A percentile compares a stretch with the other conserved stretches of the same genome.
Evolutionary conservation across 768 basidiomycete species (phyloP).

Genomic region (Mycena vitilis): DNA sequence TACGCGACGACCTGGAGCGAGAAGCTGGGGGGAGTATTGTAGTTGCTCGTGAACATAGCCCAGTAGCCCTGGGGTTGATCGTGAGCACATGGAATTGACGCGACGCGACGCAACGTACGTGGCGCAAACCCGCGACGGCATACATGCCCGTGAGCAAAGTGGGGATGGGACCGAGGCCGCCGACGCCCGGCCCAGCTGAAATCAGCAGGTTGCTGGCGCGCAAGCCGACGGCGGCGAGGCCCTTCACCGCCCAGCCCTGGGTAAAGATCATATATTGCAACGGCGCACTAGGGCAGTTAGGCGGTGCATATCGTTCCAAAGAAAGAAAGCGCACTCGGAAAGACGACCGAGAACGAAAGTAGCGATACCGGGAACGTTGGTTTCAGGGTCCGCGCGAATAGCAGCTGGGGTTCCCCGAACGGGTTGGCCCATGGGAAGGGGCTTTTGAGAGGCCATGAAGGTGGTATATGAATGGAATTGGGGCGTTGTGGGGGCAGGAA

Average conservation of each 20-base stretch:
- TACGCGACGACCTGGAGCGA: constrained; percentile 27
- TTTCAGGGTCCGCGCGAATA: background rate
- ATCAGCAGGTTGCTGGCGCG: constrained; percentile 29
- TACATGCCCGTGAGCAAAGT: constrained; percentile 35
- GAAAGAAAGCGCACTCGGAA: constrained; percentile 11
- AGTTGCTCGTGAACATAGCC: constrained; percentile 20
- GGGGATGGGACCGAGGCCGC: constrained; percentile 28
- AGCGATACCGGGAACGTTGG: constrained; percentile 4
- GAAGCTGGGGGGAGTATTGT: constrained; percentile 15
- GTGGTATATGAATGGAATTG: no score
- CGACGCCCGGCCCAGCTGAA: constrained; percentile 25
- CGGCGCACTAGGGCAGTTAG: constrained; percentile 17
- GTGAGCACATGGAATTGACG: no score
- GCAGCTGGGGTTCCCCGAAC: background rate
- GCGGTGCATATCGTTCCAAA: background rate
- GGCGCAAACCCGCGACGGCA: constrained; percentile 28
- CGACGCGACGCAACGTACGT: constrained; percentile 5
- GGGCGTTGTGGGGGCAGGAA: no score
- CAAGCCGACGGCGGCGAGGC: constrained; percentile 27
- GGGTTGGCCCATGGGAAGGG: background rate
- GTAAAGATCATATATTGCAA: constrained; percentile 34
- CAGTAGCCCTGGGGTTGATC: constrained; percentile 20
- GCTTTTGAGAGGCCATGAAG: background rate
- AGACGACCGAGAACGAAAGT: constrained; percentile 23
- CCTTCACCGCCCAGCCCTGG: constrained; percentile 37